phyloP scores from a whole-genome alignment of 805 yeast genomes.

The Blastobotrys mokoenaii region DNA sequence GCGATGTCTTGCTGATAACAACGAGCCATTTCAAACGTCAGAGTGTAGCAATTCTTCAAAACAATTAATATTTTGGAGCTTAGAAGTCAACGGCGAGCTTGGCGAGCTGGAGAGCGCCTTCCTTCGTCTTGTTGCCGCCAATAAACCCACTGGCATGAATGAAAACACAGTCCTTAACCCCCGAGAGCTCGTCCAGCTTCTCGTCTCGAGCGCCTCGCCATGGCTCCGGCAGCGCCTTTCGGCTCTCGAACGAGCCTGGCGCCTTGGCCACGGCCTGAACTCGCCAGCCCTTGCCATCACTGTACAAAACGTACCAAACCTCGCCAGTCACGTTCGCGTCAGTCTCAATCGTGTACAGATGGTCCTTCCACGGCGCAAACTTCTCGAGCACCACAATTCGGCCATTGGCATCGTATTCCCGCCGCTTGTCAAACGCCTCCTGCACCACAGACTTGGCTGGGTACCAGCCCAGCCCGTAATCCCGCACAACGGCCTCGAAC shows the following conservation, averaged over 20 bases:
- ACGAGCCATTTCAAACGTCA: too few species aligned
- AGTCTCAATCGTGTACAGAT: slow-evolving; percentile 64
- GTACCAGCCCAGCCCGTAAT: slow-evolving; percentile 79
- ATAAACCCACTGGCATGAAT: slow-evolving; percentile 94
- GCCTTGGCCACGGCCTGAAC: slow-evolving; percentile 86
- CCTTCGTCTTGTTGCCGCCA: slow-evolving; percentile 82
- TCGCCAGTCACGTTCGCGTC: slow-evolving; percentile 36
- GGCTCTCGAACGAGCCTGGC: slow-evolving; percentile 68
- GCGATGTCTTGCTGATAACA: too few species aligned
- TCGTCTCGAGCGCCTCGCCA: slow-evolving; percentile 97
- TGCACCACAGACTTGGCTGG: slow-evolving; percentile 79
- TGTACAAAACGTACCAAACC: slow-evolving; percentile 69
- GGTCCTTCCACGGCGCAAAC: slow-evolving; percentile 95
- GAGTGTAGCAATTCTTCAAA: too few species aligned
- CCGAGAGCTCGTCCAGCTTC: slow-evolving; percentile 59
- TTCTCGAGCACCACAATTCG: slow-evolving; percentile 63
- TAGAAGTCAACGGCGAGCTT: slow-evolving; percentile 29
- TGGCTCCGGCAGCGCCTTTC: slow-evolving; percentile 79
- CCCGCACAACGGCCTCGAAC: slow-evolving; percentile 56
- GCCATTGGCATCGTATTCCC: slow-evolving; percentile 57
- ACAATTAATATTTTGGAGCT: neutral
- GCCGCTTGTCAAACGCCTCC: slow-evolving; percentile 57
- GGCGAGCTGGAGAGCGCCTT: slow-evolving; percentile 73
- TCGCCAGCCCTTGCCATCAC: slow-evolving; percentile 74
- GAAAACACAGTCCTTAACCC: slow-evolving; percentile 82